These are phyloP conservation scores for Amphicarpaea edgeworthii DNA, from an alignment of 306 rosid genomes.

Conservation along the genomic window DNA sequence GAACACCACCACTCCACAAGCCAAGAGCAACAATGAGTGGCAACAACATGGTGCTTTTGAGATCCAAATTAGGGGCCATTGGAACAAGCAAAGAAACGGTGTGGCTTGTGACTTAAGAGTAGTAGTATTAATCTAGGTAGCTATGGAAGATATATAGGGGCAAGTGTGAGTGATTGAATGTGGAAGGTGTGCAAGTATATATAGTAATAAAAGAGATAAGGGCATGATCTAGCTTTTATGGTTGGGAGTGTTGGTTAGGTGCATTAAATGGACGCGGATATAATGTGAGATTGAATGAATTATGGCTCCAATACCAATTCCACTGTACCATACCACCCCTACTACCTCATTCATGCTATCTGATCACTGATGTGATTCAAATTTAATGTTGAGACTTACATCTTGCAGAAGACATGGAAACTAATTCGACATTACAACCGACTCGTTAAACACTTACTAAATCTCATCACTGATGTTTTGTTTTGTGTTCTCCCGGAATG, in stretches of 20 bases:
- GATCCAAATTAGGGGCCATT: conserved; percentile 45
- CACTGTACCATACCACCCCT: conserved; percentile 18
- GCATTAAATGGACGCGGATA: conserved; percentile 93
- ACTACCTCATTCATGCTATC: conserved; percentile 31
- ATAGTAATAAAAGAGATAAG: neutral
- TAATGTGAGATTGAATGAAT: conserved; percentile 52
- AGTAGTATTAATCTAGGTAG: neutral
- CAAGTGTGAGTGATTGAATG: conserved; percentile 41
- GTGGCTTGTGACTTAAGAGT: neutral
- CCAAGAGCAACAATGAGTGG: conserved; percentile 35
- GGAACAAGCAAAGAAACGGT: conserved; percentile 41
- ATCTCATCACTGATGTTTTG: too few species aligned
- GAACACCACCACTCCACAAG: conserved; percentile 50
- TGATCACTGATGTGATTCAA: conserved; percentile 16
- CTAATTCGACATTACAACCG: neutral
- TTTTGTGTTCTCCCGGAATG: too few species aligned
- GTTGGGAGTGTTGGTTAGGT: conserved; percentile 65
- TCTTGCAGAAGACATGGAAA: conserved; percentile 14
- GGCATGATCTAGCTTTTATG: conserved; percentile 35
- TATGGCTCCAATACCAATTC: conserved; percentile 13
- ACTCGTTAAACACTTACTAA: neutral
- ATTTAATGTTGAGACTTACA: conserved; percentile 21
- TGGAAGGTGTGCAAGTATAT: conserved; percentile 43
- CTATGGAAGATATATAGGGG: conserved; percentile 1
- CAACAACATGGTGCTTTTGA: conserved; percentile 2